Evolutionary conservation across 2,329 filamentous ascomycete genomes (phyloP), one percentile per base, ranked within the genome.

Genomic region (Phaeoacremonium minimum): DNA sequence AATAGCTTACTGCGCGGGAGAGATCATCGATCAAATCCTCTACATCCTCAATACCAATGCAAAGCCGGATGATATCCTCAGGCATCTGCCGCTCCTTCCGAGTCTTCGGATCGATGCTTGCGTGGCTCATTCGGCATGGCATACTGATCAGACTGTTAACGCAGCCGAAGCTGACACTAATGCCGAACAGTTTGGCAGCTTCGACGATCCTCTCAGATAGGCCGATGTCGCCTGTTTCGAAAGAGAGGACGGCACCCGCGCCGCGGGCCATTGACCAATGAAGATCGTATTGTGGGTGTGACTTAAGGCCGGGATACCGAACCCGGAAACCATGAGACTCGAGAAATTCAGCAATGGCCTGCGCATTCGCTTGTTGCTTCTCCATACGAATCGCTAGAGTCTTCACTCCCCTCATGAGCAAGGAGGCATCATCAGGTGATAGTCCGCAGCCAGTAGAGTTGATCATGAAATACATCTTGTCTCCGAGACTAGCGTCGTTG

Each of bases 101-200:
- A 35, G 90, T 97, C 69, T 95, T 95, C 41, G 89, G 87, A 57
- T 97, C 93, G 55, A 98, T 98, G 57, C 88, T 95, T 28, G 93
- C 93, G 64, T 98, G 93, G 64, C 91, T 97, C 94, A 98, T 98
- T 54, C 91, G 89, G 67, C 93, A 98, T 7, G 93, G 91, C 91
- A 98, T 96, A 67, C 90, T 96, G 63, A 98, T 98, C 60, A 98
- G 69, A 58, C 87, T 95, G 69, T 98, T 98, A 47, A 98, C 93
- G 59, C 93, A 97, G 32, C 93, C 93, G 58, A 98, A 98, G 55
- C 88, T 95, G 41, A 98, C 93, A 47, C 87, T 94, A 50, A 98
- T 98, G 20, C 86, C 89, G 82, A 88, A 98, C 19, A 98, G 71
- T 46, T 86, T 80, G 3, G 93, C 87, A 18, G 86, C 87, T 66